Percentiles rank a stretch among this genome's conserved stretches.
These are phyloP conservation scores for Penicillium nordicum DNA, from an alignment of 2,329 filamentous ascomycete species.

Conservation along the genomic window DNA sequence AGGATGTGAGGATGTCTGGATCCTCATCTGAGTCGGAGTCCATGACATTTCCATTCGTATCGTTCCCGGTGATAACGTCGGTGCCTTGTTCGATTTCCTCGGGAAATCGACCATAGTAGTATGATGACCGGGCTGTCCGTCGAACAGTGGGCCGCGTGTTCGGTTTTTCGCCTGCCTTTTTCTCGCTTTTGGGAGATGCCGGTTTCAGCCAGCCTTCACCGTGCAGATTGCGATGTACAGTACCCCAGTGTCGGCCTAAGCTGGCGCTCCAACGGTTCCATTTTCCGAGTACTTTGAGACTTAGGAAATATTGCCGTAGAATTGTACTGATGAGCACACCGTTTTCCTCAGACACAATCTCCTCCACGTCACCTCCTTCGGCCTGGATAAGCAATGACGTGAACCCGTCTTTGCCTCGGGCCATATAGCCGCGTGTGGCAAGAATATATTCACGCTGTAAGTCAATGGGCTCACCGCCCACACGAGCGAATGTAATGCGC, in stretches of 20 bases:
- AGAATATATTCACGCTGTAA: constrained; percentile 64
- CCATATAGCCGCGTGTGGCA: constrained; percentile 85
- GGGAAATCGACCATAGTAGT: constrained; percentile 34
- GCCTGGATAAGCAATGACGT: constrained; percentile 69
- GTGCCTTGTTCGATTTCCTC: constrained; percentile 13
- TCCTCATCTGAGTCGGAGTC: constrained; percentile 45
- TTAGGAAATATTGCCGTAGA: constrained; percentile 87
- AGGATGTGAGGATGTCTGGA: constrained; percentile 38
- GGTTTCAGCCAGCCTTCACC: constrained; percentile 50
- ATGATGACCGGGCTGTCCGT: constrained; percentile 21
- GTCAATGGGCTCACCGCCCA: constrained; percentile 62
- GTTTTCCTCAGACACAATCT: constrained; percentile 80
- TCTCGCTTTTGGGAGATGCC: constrained; percentile 30
- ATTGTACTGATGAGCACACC: constrained; percentile 83
- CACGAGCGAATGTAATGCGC: constrained; percentile 60
- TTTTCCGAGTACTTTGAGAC: constrained; percentile 71
- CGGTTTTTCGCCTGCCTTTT: constrained; percentile 17
- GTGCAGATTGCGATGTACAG: constrained; percentile 61
- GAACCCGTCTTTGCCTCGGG: constrained; percentile 81
- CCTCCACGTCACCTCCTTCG: constrained; percentile 72
- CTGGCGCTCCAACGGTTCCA: constrained; percentile 70
- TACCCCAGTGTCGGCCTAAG: constrained; percentile 62
- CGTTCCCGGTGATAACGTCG: neutral
- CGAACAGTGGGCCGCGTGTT: constrained; percentile 19
- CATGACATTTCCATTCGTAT: constrained; percentile 33